Base-by-base conservation (phyloP, 2,329 filamentous ascomycete species). In the Gyromitra esculenta region DNA sequence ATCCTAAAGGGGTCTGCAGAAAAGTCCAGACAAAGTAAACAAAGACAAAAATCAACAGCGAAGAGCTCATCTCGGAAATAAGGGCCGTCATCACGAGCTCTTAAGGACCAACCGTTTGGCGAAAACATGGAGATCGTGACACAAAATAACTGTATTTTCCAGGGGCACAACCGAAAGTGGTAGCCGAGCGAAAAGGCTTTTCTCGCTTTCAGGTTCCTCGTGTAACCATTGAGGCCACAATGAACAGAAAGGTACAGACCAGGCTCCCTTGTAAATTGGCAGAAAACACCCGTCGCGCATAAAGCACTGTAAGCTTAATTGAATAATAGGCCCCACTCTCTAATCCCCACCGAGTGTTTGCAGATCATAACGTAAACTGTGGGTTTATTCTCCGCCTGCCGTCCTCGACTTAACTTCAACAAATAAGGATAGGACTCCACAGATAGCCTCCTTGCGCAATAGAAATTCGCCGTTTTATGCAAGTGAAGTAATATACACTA, bases 401-500 rank as follows among this genome's bases (percentile, higher is more conserved):
- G 8, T 56, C 43, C 45, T 48, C 21, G 18, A 64, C 25, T 59
- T 39, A 45, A 72, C 48, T 59, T 57, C 39, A 57, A 45, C 25
- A 39, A 60, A 11, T 13, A n/a, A 41, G 35, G 5, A 31, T 54
- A 73, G 63, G 56, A 31, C 35, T 66, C 31, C 35, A 31, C 35
- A 13, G n/a, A n/a, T 37, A 18, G 13, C 41, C 21, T 11, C 13
- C 35, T 39, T 64, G 37, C 48, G 21, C 21, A 41, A 43, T 56
- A 37, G 21, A 50, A 31, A 70, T 70, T 60, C 57, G 31, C 50
- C 59, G 65, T 70, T 57, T 65, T 56, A 59, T 69, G 72, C 57
- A 63, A 62, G 67, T 41, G 25, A 75, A 75, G 72, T 75, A 70
- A 75, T 75, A 75, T 75, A 75, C 72, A 75, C 3, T 31, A 64